phyloP scores from a whole-genome alignment of 2,329 filamentous ascomycete species.

The Alternaria gaisen region DNA sequence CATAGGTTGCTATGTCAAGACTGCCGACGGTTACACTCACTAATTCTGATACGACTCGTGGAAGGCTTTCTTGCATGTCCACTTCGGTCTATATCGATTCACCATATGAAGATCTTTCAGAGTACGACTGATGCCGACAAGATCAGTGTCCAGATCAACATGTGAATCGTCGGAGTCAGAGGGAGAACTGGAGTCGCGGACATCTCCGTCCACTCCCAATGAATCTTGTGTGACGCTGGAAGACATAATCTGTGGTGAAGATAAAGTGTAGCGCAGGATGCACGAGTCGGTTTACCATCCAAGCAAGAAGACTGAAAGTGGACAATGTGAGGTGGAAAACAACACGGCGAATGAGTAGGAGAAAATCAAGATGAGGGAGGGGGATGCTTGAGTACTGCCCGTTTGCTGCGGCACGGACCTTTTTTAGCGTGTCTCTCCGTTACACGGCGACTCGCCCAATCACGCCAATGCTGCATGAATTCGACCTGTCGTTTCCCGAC shows the following conservation, averaged over 20 bases:
- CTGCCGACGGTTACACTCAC: not conserved
- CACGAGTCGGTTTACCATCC: not conserved
- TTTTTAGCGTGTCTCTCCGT: not conserved
- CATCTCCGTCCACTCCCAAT: not conserved
- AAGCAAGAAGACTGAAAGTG: not conserved
- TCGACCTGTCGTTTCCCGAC: not conserved
- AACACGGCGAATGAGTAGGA: not conserved
- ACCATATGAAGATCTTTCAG: not conserved
- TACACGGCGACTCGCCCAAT: not conserved
- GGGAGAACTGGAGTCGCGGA: not conserved
- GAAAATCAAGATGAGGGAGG: not conserved
- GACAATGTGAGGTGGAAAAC: too few species aligned
- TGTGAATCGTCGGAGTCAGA: not conserved
- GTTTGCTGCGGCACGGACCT: not conserved
- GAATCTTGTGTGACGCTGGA: not conserved
- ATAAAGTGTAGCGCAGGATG: not conserved
- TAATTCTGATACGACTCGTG: not conserved
- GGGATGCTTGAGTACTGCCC: not conserved
- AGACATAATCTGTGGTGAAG: not conserved
- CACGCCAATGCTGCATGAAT: not conserved
- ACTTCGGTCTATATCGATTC: not conserved
- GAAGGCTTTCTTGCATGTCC: not conserved
- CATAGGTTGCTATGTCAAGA: not conserved
- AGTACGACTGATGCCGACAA: not conserved
- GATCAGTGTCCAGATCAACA: not conserved